Evolutionary conservation across 2,329 filamentous ascomycete species (phyloP).

Genomic region (Conoideocrella luteorostrata): DNA sequence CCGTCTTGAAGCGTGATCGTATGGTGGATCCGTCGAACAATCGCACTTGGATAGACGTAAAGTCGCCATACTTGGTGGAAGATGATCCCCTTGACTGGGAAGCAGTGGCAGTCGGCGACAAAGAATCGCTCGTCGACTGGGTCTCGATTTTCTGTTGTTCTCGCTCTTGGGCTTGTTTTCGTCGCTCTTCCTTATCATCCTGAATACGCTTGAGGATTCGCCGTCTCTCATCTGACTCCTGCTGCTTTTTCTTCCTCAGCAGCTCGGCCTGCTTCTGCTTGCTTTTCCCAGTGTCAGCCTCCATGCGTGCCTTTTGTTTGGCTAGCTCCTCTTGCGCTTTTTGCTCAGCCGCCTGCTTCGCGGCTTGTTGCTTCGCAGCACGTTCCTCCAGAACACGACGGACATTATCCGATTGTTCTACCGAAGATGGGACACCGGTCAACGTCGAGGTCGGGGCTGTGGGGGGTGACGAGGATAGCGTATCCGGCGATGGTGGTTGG

Average conservation of each 20-base stretch:
- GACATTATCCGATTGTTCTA: constrained; percentile 26
- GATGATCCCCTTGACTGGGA: constrained; percentile 26
- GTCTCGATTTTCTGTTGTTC: constrained; percentile 32
- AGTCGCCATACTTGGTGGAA: constrained; percentile 20
- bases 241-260: constrained; percentile 57
- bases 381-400: constrained; percentile 43
- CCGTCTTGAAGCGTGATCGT: constrained; percentile 62
- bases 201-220: constrained; percentile 70
- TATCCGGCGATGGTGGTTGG: constrained; percentile 6
- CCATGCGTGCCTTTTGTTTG: constrained; percentile 38
- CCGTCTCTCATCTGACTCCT: constrained; percentile 61
- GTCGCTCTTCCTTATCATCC: constrained; percentile 66
- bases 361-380: constrained; percentile 36
- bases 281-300: constrained; percentile 29
- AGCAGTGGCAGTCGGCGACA: constrained; percentile 23
- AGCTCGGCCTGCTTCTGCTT: constrained; percentile 43
- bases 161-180: constrained; percentile 45
- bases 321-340: constrained; percentile 45
- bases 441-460: constrained; percentile 13
- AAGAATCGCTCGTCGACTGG: constrained; percentile 22
- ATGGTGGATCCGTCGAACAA: constrained; percentile 80
- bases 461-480: constrained; percentile 7
- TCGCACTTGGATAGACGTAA: constrained; percentile 64
- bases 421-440: constrained; percentile 14
- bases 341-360: constrained; percentile 37